Percentiles rank a stretch among this genome's conserved stretches.
Conservation (phyloP, 192 early-diverging fungal genomes). For the Podochytrium sp. region DNA sequence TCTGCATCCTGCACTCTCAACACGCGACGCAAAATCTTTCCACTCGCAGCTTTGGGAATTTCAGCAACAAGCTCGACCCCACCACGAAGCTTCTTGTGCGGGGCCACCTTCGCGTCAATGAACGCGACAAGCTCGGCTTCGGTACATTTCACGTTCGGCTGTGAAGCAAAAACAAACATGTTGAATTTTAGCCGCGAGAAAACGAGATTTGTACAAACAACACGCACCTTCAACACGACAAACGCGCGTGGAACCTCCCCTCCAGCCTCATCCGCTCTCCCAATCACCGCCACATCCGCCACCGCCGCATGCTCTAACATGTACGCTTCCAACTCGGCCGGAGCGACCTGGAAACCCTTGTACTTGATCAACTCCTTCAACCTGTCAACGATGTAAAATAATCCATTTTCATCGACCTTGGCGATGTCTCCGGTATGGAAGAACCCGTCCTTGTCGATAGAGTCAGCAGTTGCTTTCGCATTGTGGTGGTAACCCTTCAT, state of each 20-base stretch:
- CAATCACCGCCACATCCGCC: slow-evolving; percentile 57
- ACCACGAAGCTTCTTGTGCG: slow-evolving; percentile 81
- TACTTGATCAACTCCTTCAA: slow-evolving; percentile 90
- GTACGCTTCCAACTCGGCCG: slow-evolving; percentile 79
- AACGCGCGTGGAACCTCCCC: slow-evolving; percentile 81
- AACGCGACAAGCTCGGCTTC: slow-evolving; percentile 57
- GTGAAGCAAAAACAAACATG: slow-evolving; percentile 10
- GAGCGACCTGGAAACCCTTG: slow-evolving; percentile 78
- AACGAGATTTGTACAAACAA: too few relatives aligned
- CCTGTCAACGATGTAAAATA: slow-evolving; percentile 72
- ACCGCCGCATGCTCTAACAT: slow-evolving; percentile 71
- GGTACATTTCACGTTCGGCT: slow-evolving; percentile 42
- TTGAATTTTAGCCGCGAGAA: too few relatives aligned
- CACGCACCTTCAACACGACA: slow-evolving; percentile 68
- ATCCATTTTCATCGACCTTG: slow-evolving; percentile 60
- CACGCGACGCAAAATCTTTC: slow-evolving; percentile 82
- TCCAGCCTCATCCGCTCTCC: slow-evolving; percentile 37
- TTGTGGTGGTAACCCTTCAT: slow-evolving; percentile 84
- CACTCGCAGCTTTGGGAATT: slow-evolving; percentile 80
- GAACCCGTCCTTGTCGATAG: slow-evolving; percentile 73
- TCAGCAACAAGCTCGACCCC: slow-evolving; percentile 69
- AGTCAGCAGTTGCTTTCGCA: slow-evolving; percentile 69
- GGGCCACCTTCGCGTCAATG: slow-evolving; percentile 65
- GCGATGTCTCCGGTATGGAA: slow-evolving; percentile 84
- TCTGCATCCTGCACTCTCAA: slow-evolving; percentile 64